phyloP scores from a whole-genome alignment of 345 rosid genomes.

The Aurinia saxatilis region DNA sequence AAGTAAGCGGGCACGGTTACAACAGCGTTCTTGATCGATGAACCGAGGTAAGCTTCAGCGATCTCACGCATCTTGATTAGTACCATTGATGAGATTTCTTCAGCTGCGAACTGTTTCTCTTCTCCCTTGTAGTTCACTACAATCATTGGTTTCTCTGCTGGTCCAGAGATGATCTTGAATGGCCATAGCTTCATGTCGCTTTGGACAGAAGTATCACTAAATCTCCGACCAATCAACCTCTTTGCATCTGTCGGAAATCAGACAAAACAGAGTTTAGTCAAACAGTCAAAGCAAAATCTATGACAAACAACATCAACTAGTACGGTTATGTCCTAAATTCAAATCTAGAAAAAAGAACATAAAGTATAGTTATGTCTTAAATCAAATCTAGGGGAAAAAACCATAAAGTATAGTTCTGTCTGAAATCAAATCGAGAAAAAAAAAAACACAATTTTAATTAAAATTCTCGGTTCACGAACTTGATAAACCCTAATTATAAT shows the following conservation, averaged over 20 bases:
- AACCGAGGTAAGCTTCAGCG: conserved; percentile 23
- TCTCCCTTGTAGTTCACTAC: conserved; percentile 28
- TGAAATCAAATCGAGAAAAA: too few species aligned
- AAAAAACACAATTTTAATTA: background rate
- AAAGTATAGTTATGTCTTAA: too few species aligned
- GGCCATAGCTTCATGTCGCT: conserved; percentile 34
- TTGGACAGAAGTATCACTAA: conserved; percentile 27
- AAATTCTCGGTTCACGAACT: too few species aligned
- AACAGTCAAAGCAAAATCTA: background rate
- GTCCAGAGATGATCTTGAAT: conserved; percentile 23
- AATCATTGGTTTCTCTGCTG: conserved; percentile 32
- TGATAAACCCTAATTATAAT: too few species aligned
- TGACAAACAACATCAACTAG: too few species aligned
- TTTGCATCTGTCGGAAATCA: conserved; percentile 23
- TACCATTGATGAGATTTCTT: conserved; percentile 31
- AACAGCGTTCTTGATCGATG: conserved; percentile 18
- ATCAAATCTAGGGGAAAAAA: too few species aligned
- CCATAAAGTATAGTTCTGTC: too few species aligned
- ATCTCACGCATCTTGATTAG: conserved; percentile 27
- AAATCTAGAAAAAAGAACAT: too few species aligned
- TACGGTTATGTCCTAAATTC: too few species aligned
- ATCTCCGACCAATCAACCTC: conserved; percentile 32
- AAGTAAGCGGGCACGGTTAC: conserved; percentile 34
- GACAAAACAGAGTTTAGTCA: conserved; percentile 18
- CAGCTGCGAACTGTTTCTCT: conserved; percentile 32